Evolutionary conservation across 169 alveolate genomes (phyloP).

Genomic region (Cryptosporidium muris): DNA sequence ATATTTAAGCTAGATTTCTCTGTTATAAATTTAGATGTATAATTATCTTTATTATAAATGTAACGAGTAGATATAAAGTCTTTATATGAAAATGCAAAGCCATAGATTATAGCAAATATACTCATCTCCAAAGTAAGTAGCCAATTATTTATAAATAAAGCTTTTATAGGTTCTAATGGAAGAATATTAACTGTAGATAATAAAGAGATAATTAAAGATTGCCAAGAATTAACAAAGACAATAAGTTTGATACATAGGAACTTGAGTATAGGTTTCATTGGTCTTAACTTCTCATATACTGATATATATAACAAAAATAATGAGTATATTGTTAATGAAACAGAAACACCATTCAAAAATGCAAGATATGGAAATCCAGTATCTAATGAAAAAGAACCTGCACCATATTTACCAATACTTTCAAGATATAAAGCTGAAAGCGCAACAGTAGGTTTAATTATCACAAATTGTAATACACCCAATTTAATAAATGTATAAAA

Average conservation of each 20-base stretch:
- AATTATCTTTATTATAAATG: background rate
- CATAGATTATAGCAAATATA: constrained; percentile 41
- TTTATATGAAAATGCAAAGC: constrained; percentile 34
- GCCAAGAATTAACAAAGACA: constrained; percentile 61
- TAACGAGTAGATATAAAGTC: constrained; percentile 5
- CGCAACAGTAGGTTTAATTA: constrained; percentile 46
- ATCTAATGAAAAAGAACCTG: constrained; percentile 31
- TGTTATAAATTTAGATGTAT: background rate
- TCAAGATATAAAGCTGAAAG: constrained; percentile 34
- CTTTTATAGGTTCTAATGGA: constrained; percentile 24
- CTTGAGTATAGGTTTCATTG: constrained; percentile 50
- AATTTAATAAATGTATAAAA: constrained; percentile 56
- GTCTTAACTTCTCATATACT: constrained; percentile 11
- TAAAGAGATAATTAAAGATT: constrained; percentile 43
- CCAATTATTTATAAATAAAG: constrained; percentile 47
- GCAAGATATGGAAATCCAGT: constrained; percentile 42
- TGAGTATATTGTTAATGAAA: constrained; percentile 42
- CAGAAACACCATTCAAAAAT: constrained; percentile 26
- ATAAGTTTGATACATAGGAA: constrained; percentile 53
- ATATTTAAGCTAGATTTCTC: background rate
- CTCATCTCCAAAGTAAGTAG: constrained; percentile 64
- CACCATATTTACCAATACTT: constrained; percentile 26
- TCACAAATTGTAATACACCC: constrained; percentile 59
- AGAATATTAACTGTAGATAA: constrained; percentile 7
- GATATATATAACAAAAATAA: constrained; percentile 46